Base-by-base conservation (phyloP, 805 yeast genomes). In the Yarrowia sp. region DNA sequence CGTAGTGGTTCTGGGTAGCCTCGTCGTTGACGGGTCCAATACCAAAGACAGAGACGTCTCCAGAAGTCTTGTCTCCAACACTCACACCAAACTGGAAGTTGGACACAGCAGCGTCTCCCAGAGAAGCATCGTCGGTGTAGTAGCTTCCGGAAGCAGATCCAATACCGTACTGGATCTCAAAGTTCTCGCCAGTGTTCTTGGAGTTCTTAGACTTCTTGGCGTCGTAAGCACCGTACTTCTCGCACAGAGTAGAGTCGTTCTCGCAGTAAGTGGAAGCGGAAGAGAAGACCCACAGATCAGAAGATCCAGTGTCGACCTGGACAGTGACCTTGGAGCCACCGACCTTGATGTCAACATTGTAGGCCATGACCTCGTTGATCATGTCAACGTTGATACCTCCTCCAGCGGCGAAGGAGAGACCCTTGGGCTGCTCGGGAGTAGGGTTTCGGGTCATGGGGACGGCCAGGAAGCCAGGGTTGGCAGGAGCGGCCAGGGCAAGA, bases 241-340 rank as follows among this genome's bases (percentile, higher is more conserved):
- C 1, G 47, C 61, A 55, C 15, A n/a, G 15, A 4, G 47, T 8
- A 4, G 22, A 11, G 13, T 44, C 44, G 31, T 43, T 31, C 4
- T 3, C 61, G 66, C 73, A 75, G 67, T 77, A 80, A 1, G 84
- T 79, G 69, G 83, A 84, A 43, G 76, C 69, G 1, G 79, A 67
- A 35, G 77, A 75, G 70, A 81, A 78, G 50, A 87, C 83, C 90
- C 90, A 87, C 50, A 87, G 72, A 72, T 88, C 92, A 1, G 89
- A 81, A 0, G 92, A 86, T 3, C 93, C 93, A 3, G 92, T 88
- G 71, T 88, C 93, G 17, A 88, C 74, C 61, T 84, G 74, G 9
- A 87, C 78, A n/a, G 36, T 39, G 11, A 41, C 36, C 3, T 75
- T 70, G 68, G 86, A 86, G 1, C 76, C 69, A 8, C 93, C 93